phyloP scores from a whole-genome alignment of 106 monocot genomes.

The Phalaenopsis equestris region DNA sequence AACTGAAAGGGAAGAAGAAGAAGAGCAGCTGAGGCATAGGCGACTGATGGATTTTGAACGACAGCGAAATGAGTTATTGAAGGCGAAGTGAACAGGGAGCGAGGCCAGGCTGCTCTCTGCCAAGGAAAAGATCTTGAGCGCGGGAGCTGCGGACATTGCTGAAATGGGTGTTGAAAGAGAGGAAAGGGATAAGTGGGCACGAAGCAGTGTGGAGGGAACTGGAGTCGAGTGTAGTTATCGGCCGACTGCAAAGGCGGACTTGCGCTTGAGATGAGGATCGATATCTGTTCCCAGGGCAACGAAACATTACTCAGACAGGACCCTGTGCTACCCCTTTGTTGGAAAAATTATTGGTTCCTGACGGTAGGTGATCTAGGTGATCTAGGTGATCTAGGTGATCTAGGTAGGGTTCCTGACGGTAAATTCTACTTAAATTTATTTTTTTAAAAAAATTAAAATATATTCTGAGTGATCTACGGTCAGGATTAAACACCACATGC shows the following conservation, averaged over 20 bases:
- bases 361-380: too few relatives aligned
- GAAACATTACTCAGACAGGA: too few relatives aligned
- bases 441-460: too few relatives aligned
- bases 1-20: neutral
- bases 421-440: too few relatives aligned
- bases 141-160: neutral
- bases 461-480: too few relatives aligned
- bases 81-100: conserved; percentile 6
- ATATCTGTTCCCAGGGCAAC: neutral
- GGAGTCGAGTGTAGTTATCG: neutral
- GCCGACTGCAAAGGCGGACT: neutral
- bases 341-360: too few relatives aligned
- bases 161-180: neutral
- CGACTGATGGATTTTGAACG: neutral
- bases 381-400: too few relatives aligned
- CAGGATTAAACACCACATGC: too few relatives aligned
- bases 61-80: conserved; percentile 1
- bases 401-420: too few relatives aligned
- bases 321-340: too few relatives aligned
- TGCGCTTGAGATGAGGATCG: neutral
- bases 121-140: neutral
- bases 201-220: neutral
- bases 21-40: neutral
- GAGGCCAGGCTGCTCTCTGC: conserved; percentile 10
- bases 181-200: neutral